Evolutionary conservation across 768 basidiomycete species (phyloP), one percentile per base, ranked within the genome.

Genomic region (Termitomyces sp.): DNA sequence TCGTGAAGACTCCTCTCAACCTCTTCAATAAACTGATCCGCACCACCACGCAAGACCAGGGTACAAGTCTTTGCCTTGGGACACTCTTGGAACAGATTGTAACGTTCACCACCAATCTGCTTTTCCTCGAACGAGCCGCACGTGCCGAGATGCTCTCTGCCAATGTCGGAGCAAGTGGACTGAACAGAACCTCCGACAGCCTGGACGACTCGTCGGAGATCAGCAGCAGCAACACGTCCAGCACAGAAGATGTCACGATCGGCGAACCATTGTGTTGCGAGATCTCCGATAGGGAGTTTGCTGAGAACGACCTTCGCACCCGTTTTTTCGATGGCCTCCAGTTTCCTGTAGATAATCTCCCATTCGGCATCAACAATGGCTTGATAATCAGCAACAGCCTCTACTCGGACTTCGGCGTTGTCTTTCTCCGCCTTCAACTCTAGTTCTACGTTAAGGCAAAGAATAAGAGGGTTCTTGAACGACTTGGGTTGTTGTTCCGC

Each of bases 391-490:
- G 94, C 88, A 23, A 99, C 96, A 15, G 89, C 88, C 65, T 98
- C 94, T 16, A 99, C 94, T 33, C 97, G 86, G 39, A 99, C 93
- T 72, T 99, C 97, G 3, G 97, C 97, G 61, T 99, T 99, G 71
- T 99, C 97, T 70, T 98, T 95, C 74, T 99, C 97, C 0, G 97
- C 97, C 73, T 99, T 99, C 62, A 99, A 79, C 71, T 99, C 97
- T 50, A 99, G 83, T 69, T 99, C 97, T 60, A 99, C 96, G 67
- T 99, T 99, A 53, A 99, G 72, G 66, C 94, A 94, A 16, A 98
- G 79, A 53, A 99, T 86, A 63, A 94, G 86, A 42, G 96, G 94
- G 65, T 96, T 67, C 58, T 75, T 74, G 80, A 98, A 97, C 32
- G 82, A 79, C 74, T 98, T 98, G 40, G 96, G 97, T 68, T 98